phyloP scores from a whole-genome alignment of 305 asterid genomes.

The Fraxinus baroniana region DNA sequence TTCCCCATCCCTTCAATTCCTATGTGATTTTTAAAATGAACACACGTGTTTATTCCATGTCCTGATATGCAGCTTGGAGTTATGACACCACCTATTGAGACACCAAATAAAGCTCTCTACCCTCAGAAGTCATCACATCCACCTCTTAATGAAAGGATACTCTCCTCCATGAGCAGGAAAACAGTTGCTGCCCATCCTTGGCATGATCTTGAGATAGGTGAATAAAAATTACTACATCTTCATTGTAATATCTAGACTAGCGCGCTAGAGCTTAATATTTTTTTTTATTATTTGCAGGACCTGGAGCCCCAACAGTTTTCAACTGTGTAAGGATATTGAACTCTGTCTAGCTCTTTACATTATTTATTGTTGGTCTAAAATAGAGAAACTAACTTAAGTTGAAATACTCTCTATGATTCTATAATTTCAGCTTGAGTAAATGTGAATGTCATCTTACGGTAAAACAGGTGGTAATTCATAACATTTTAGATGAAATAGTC shows the following conservation, averaged over 20 bases:
- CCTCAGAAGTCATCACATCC: constrained; percentile 41
- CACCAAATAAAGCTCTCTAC: constrained; percentile 29
- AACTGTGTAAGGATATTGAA: constrained; percentile 68
- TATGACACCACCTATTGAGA: constrained; percentile 66
- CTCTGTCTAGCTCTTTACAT: constrained; percentile 7
- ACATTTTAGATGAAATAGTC: constrained; percentile 7
- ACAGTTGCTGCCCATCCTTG: constrained; percentile 96
- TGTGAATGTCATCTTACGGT: not conserved
- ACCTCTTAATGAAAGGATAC: constrained; percentile 85
- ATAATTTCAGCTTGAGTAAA: constrained; percentile 1
- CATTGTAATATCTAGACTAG: not conserved
- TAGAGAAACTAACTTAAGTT: constrained; percentile 1
- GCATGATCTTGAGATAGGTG: constrained; percentile 99
- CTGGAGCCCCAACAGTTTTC: constrained; percentile 78
- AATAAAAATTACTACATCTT: constrained; percentile 13
- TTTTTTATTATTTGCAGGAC: constrained; percentile 60
- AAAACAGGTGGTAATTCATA: not conserved
- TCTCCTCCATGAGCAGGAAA: constrained; percentile 78
- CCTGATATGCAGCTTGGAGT: constrained; percentile 32
- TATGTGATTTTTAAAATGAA: not conserved
- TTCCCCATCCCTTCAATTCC: not conserved
- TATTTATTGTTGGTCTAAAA: not conserved
- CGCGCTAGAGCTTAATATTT: not conserved
- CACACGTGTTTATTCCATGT: constrained; percentile 10
- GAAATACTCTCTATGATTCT: not conserved